Conservation (phyloP, 192 early-diverging fungal genomes). For the Coemansia sp. region DNA sequence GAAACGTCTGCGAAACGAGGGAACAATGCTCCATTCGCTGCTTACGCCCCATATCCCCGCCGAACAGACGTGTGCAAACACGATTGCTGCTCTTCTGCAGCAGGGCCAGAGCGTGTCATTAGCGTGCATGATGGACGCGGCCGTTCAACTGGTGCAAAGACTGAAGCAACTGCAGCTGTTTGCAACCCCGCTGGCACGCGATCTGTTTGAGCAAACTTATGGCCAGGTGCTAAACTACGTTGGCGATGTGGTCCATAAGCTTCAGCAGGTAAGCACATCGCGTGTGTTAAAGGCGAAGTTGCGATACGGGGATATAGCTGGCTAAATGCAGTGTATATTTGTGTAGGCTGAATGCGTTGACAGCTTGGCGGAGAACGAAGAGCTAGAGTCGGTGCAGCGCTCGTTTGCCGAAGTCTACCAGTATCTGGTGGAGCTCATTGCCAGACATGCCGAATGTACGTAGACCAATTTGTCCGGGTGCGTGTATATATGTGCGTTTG, state of each 20-base stretch:
- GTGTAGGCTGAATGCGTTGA: conserved; percentile 21
- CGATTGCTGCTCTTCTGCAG: conserved; percentile 13
- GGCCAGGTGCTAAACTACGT: conserved; percentile 30
- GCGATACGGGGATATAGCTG: too few species aligned
- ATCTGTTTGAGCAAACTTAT: conserved; percentile 27
- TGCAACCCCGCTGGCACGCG: conserved; percentile 9
- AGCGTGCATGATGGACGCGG: conserved; percentile 17
- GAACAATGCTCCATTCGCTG: conserved; percentile 4
- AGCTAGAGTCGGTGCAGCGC: conserved; percentile 14
- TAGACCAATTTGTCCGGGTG: conserved; percentile 1
- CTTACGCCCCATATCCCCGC: conserved; percentile 9
- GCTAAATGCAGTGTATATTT: too few species aligned
- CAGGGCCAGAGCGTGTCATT: conserved; percentile 9
- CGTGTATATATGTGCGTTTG: conserved; percentile 7
- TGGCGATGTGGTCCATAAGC: conserved; percentile 19
- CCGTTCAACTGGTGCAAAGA: conserved; percentile 35
- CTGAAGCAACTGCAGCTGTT: conserved; percentile 30
- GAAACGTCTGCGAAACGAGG: conserved; percentile 37
- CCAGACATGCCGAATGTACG: conserved; percentile 48
- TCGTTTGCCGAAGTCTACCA: conserved; percentile 44
- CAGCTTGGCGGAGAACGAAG: not conserved
- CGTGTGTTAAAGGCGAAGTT: too few species aligned
- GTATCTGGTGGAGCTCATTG: conserved; percentile 40
- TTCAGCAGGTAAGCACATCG: conserved; percentile 18
- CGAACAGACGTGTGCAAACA: conserved; percentile 13